These are phyloP conservation scores for Aurifilum marmelostoma DNA, from an alignment of 2,329 filamentous ascomycete genomes.

Conservation along the genomic window DNA sequence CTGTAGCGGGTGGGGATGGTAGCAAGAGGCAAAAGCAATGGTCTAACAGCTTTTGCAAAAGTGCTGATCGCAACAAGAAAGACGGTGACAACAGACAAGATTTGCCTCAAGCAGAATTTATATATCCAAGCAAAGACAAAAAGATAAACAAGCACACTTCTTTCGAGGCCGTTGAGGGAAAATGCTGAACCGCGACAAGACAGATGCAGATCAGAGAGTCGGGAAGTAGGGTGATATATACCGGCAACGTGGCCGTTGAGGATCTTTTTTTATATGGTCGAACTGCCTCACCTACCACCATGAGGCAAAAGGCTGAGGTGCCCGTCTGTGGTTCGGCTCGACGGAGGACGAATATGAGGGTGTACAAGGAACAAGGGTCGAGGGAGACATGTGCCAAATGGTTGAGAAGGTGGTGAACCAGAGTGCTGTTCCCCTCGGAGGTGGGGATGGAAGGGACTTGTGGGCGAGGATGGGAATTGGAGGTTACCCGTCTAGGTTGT, in stretches of 20 bases:
- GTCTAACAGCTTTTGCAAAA: neutral
- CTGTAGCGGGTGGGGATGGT: neutral
- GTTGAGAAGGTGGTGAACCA: constrained; percentile 9
- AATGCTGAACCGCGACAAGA: neutral
- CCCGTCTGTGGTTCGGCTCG: neutral
- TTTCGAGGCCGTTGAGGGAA: neutral
- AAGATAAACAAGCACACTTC: neutral
- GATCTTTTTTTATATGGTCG: constrained; percentile 22
- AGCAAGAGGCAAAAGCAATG: too few relatives aligned
- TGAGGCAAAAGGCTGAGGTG: constrained; percentile 4
- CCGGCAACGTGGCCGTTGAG: constrained; percentile 1
- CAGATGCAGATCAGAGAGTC: neutral
- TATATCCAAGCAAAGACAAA: neutral
- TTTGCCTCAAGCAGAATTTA: too few relatives aligned
- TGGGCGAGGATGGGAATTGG: neutral
- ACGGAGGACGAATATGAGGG: constrained; percentile 4
- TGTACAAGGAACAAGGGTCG: constrained; percentile 21
- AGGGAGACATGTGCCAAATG: constrained; percentile 13
- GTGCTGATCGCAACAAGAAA: neutral
- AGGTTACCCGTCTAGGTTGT: too few relatives aligned
- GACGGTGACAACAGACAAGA: too few relatives aligned
- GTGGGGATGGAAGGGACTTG: neutral
- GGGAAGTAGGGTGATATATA: neutral
- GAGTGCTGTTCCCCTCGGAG: neutral
- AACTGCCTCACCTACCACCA: neutral